Conservation (phyloP, 75 land plant genomes). For the Adiantum capillusveneris region DNA sequence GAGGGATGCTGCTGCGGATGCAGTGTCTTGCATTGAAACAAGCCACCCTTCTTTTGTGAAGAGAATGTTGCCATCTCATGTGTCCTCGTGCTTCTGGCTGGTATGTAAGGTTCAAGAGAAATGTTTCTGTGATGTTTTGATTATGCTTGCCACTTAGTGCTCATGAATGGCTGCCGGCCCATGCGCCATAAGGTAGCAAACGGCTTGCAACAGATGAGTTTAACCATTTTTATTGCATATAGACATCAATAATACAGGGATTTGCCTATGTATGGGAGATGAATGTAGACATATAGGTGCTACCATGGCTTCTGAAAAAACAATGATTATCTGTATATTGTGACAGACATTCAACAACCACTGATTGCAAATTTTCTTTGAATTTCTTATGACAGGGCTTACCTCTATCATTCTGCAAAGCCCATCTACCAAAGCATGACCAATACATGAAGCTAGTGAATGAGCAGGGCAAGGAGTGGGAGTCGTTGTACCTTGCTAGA, state of each 20-base stretch:
- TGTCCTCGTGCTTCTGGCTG: constrained; percentile 11
- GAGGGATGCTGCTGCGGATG: constrained; percentile 1
- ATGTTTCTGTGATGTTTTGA: neutral
- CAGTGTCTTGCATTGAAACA: neutral
- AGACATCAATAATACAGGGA: neutral
- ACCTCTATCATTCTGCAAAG: constrained; percentile 26
- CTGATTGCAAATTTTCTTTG: neutral
- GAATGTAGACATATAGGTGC: neutral
- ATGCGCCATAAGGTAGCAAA: no score
- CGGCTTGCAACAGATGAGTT: no score
- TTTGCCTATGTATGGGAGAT: neutral
- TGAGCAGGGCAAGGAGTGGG: constrained; percentile 38
- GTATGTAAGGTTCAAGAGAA: constrained; percentile 1
- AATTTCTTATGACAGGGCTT: constrained; percentile 28
- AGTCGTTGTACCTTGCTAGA: constrained; percentile 26
- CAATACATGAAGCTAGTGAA: constrained; percentile 27
- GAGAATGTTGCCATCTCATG: constrained; percentile 11
- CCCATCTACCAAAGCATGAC: constrained; percentile 33
- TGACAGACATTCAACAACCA: neutral
- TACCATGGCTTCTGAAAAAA: neutral
- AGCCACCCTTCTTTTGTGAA: constrained; percentile 9
- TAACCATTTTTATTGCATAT: neutral
- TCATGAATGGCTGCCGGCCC: no score
- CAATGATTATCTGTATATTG: neutral
- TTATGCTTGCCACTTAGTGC: neutral